Evolutionary conservation across 164 flowering plant genomes (phyloP).

Genomic region (Santalum album): DNA sequence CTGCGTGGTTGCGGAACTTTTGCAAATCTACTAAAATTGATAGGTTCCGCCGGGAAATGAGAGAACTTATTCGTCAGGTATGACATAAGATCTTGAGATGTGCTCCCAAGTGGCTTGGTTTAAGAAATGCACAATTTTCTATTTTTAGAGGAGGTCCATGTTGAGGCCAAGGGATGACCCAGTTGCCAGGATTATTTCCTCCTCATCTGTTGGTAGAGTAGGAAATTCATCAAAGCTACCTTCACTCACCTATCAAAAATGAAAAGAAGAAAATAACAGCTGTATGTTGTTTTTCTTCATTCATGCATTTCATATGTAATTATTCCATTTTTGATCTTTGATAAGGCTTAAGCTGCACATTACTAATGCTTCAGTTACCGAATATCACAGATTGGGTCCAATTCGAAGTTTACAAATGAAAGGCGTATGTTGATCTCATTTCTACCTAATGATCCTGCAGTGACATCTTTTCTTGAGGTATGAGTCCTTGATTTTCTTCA

Average conservation of each 20-base stretch:
- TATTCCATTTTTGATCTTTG: not conserved
- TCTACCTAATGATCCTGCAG: constrained; percentile 73
- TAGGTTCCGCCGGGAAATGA: constrained; percentile 73
- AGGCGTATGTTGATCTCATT: constrained; percentile 48
- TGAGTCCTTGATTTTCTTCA: not conserved
- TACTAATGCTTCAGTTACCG: constrained; percentile 4
- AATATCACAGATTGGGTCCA: constrained; percentile 60
- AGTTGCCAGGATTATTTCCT: too few species aligned
- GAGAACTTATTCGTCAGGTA: constrained; percentile 77
- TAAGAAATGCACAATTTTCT: too few species aligned
- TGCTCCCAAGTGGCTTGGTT: not conserved
- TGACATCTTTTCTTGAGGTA: constrained; percentile 72
- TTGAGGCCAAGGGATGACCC: too few species aligned
- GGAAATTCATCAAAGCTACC: too few species aligned
- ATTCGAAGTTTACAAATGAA: constrained; percentile 52
- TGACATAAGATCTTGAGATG: not conserved
- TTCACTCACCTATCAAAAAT: too few species aligned
- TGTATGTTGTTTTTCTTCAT: too few species aligned
- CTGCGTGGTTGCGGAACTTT: constrained; percentile 61
- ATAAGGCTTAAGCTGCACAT: not conserved
- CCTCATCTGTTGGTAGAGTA: too few species aligned
- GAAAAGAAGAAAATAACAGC: too few species aligned
- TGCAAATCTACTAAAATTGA: constrained; percentile 75
- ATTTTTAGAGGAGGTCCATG: too few species aligned
- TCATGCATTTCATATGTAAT: too few species aligned